phyloP scores from a whole-genome alignment of 129 eudicot species.

The Kitagawia praeruptora region DNA sequence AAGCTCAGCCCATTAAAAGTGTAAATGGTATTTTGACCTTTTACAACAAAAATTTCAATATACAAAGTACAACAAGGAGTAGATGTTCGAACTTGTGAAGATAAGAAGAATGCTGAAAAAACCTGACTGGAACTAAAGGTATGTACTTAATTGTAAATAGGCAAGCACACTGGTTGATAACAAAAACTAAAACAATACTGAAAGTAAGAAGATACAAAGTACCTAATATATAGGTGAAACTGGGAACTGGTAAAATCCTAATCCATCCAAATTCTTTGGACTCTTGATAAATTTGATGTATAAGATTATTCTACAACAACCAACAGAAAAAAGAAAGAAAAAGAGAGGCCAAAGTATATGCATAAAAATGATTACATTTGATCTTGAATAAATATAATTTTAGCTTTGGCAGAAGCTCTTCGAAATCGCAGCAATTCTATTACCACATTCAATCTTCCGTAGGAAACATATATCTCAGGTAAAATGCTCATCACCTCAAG shows the following conservation, averaged over 20 bases:
- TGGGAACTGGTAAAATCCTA: neutral
- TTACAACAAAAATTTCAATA: neutral
- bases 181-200: neutral
- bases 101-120: neutral
- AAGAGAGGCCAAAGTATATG: neutral
- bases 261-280: neutral
- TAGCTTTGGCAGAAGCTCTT: conserved; percentile 86
- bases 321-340: neutral
- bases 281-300: neutral
- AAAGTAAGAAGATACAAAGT: neutral
- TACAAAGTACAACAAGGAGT: neutral
- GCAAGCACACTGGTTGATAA: neutral
- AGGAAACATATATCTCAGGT: conserved; percentile 53
- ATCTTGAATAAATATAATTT: conserved; percentile 50
- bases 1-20: neutral
- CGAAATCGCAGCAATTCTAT: conserved; percentile 59
- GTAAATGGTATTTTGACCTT: neutral
- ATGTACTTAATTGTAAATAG: neutral
- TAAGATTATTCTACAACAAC: neutral
- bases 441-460: conserved; percentile 52
- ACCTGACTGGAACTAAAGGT: neutral
- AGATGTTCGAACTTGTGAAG: neutral
- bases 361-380: conserved; percentile 30
- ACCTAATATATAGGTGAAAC: neutral
- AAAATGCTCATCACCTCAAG: conserved; percentile 59